Conservation (phyloP, 2,329 filamentous ascomycete species). For the Claviceps monticola region DNA sequence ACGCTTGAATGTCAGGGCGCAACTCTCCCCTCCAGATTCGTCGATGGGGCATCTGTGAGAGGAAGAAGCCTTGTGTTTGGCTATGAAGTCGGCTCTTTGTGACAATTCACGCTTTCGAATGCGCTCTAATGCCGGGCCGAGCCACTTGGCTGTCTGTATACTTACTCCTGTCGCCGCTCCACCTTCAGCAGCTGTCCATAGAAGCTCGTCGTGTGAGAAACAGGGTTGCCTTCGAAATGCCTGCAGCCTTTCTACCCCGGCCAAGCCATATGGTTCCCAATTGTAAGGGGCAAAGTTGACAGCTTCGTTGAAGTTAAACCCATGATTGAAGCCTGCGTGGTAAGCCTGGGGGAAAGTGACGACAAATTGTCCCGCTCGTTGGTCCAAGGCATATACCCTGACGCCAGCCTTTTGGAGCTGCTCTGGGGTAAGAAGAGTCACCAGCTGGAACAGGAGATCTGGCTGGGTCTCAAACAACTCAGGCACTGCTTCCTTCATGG, state of each 20-base stretch:
- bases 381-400: conserved; percentile 86
- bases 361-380: conserved; percentile 88
- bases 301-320: conserved; percentile 97
- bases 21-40: conserved; percentile 34
- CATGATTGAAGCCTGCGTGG: conserved; percentile 96
- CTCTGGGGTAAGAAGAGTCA: conserved; percentile 89
- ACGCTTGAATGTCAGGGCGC: conserved; percentile 47
- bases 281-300: conserved; percentile 94
- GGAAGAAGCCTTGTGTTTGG: conserved; percentile 43
- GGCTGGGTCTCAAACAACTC: conserved; percentile 96
- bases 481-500: conserved; percentile 89
- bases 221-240: conserved; percentile 84
- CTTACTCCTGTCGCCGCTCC: conserved; percentile 49
- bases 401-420: conserved; percentile 89
- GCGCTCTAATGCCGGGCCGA: conserved; percentile 72
- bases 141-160: conserved; percentile 90
- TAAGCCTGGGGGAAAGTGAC: conserved; percentile 96
- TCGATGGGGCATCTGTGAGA: conserved; percentile 37
- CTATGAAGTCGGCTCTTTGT: conserved; percentile 54
- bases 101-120: conserved; percentile 60
- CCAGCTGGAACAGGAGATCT: conserved; percentile 88
- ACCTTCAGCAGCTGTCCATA: conserved; percentile 77
- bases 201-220: conserved; percentile 90
- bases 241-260: conserved; percentile 74
- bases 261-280: conserved; percentile 86